These are phyloP conservation scores for Piedraia hortae DNA, from an alignment of 2,329 filamentous ascomycete genomes.

Conservation along the genomic window DNA sequence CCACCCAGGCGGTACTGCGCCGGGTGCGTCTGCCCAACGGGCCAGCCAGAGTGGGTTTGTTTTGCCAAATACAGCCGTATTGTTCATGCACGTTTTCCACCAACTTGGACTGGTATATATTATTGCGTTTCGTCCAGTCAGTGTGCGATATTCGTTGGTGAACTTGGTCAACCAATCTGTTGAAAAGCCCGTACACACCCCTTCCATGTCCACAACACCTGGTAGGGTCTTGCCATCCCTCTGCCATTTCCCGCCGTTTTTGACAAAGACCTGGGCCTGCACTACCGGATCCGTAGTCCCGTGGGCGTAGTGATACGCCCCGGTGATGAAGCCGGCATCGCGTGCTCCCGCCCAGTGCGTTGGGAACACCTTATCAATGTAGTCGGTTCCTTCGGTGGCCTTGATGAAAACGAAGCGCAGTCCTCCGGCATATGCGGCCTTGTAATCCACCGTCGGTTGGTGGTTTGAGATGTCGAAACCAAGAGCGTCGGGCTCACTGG, in stretches of 20 bases:
- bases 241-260: constrained; percentile 27
- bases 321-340: constrained; percentile 24
- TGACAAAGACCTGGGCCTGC: constrained; percentile 26
- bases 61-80: constrained; percentile 17
- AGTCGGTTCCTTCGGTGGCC: constrained; percentile 4
- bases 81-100: constrained; percentile 27
- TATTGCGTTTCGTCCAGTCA: constrained; percentile 23
- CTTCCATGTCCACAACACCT: constrained; percentile 24
- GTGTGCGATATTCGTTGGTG: constrained; percentile 21
- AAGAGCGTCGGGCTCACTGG: no score
- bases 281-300: constrained; percentile 15
- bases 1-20: neutral
- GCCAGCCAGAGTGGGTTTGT: neutral
- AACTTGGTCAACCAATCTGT: constrained; percentile 24
- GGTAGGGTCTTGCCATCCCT: constrained; percentile 27
- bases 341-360: constrained; percentile 24
- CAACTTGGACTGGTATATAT: constrained; percentile 26
- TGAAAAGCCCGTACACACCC: constrained; percentile 11
- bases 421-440: constrained; percentile 10
- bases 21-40: neutral
- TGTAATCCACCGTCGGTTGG: constrained; percentile 11
- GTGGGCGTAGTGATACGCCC: constrained; percentile 29
- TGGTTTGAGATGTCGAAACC: constrained; percentile 14
- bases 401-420: constrained; percentile 14
- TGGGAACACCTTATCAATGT: constrained; percentile 15